Evolutionary conservation across 768 basidiomycete species (phyloP), one percentile per base, ranked within the genome.

Genomic region (Vishniacozyma victoriae): DNA sequence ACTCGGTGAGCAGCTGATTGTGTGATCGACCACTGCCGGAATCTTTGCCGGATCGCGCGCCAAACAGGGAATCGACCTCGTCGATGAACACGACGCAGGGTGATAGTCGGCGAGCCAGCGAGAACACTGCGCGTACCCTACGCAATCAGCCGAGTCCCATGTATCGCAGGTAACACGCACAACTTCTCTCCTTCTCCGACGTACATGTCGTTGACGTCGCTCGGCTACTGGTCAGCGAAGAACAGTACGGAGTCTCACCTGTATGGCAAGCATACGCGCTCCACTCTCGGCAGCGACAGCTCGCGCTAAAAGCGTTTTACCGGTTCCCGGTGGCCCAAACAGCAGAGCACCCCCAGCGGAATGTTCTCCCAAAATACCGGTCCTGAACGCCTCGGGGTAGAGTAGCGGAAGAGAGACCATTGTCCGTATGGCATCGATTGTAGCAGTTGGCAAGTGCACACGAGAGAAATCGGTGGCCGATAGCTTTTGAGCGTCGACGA

Each of bases 71-170:
- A 60, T 96, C 91, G 44, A 93, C 86, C 71, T 96, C 91, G 69
- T 96, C 91, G 50, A 96, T 74, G 75, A 96, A 96, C 27, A 96
- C 79, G 39, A 96, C 88, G 57, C 90, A 93, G 3, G 91, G 92
- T 0, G 89, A 85, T 5, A 95, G 72, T 35, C 80, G 78, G 27
- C 91, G 79, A 3, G 91, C 91, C 14, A 96, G 78, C 26, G 82
- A 80, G 72, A 96, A 96, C 15, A 91, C 84, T 0, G 86, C 86
- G 48, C 82, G 82, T 27, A 95, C 91, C 15, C 69, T 69, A 44
- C n/a, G 29, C 22, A 19, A 13, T 27, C 48, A 46, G 39, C 22
- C 43, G 31, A 87, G 85, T n/a, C n/a, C n/a, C n/a, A n/a, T n/a
- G 70, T 88, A 88, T 86, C 87, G 51, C 27, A 19, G 24, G 27